These are phyloP conservation scores for Solanum medicagineum DNA, from an alignment of 257 asterid genomes.

Conservation along the genomic window DNA sequence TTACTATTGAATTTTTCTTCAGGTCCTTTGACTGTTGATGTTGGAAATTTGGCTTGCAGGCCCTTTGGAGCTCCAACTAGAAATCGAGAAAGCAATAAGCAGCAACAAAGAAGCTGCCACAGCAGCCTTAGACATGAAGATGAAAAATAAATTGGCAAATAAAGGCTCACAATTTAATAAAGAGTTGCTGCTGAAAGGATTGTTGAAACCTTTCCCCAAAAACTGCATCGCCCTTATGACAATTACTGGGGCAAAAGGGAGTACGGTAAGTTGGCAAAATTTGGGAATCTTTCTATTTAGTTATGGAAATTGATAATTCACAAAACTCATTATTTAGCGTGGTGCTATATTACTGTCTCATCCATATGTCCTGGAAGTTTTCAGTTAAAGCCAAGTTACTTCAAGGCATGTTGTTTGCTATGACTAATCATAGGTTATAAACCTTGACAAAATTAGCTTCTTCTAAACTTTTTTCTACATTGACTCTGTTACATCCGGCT, in stretches of 20 bases:
- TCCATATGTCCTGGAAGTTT: neutral
- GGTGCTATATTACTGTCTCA: neutral
- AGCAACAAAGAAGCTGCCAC: slow-evolving; percentile 70
- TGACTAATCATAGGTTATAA: neutral
- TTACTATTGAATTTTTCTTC: neutral
- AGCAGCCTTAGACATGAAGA: slow-evolving; percentile 80
- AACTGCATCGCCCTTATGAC: slow-evolving; percentile 97
- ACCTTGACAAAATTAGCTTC: neutral
- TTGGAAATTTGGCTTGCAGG: slow-evolving; percentile 33
- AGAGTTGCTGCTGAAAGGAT: slow-evolving; percentile 59
- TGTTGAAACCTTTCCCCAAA: slow-evolving; percentile 83
- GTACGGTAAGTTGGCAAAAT: slow-evolving; percentile 55
- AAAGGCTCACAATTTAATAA: slow-evolving; percentile 80
- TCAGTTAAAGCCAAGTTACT: neutral
- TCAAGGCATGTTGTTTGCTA: neutral
- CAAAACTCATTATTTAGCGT: neutral
- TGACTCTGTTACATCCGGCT: neutral
- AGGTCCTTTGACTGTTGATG: neutral
- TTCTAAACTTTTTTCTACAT: neutral
- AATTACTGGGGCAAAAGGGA: slow-evolving; percentile 96
- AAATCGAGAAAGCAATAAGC: slow-evolving; percentile 66
- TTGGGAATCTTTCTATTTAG: neutral
- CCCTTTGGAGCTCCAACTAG: slow-evolving; percentile 81
- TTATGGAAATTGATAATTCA: neutral
- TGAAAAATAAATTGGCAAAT: slow-evolving; percentile 79